These are phyloP conservation scores for Lachancea mirantina DNA, from an alignment of 805 yeast genomes.

Conservation along the genomic window DNA sequence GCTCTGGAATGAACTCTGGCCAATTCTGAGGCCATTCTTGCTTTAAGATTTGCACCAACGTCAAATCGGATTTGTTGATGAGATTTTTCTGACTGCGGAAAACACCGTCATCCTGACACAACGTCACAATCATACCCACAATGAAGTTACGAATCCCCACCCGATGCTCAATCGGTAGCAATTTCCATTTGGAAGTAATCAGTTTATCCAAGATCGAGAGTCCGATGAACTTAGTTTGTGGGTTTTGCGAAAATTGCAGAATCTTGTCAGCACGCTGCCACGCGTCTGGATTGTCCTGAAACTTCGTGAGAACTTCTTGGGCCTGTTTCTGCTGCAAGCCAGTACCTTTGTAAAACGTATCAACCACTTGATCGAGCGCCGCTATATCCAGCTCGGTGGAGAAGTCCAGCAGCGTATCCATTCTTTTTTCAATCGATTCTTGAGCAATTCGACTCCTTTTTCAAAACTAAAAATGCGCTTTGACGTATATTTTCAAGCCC, in stretches of 20 bases:
- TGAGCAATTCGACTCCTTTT: conserved; percentile 11
- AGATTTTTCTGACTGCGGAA: conserved; percentile 71
- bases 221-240: conserved; percentile 91
- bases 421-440: conserved; percentile 31
- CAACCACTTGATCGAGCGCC: conserved; percentile 77
- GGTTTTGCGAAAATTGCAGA: conserved; percentile 63
- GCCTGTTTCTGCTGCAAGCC: conserved; percentile 64
- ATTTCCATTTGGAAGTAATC: conserved; percentile 89
- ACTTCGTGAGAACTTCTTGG: conserved; percentile 62
- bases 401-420: conserved; percentile 89
- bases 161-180: conserved; percentile 81
- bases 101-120: conserved; percentile 75
- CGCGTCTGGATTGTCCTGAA: conserved; percentile 90
- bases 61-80: conserved; percentile 87
- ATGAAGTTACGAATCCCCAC: conserved; percentile 89
- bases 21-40: conserved; percentile 99
- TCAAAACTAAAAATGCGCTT: conserved; percentile 21
- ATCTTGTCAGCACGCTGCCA: conserved; percentile 94
- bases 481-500: too few species aligned
- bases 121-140: conserved; percentile 85
- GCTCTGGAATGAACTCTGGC: conserved; percentile 95
- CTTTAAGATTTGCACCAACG: conserved; percentile 86
- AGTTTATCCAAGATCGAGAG: conserved; percentile 82
- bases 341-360: conserved; percentile 72
- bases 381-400: conserved; percentile 73